Evolutionary conservation across 2,329 filamentous ascomycete genomes (phyloP).

Genomic region (Fusarium sp.): DNA sequence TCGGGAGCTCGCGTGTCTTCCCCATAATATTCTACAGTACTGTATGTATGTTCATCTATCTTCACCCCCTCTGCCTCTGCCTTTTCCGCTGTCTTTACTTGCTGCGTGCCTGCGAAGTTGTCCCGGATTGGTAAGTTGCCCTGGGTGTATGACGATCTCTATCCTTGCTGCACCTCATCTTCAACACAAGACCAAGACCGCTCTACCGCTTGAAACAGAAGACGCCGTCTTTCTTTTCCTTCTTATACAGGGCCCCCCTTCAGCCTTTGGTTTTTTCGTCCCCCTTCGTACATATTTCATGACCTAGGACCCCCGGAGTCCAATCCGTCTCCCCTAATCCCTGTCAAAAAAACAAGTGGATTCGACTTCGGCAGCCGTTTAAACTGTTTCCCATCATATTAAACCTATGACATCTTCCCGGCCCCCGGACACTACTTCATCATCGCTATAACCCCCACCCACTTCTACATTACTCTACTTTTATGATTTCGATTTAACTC

Average conservation of each 20-base stretch:
- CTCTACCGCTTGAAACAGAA: conserved; percentile 15
- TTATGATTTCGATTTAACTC: not conserved
- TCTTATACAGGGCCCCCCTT: conserved; percentile 20
- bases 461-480: conserved; percentile 1
- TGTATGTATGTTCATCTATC: not conserved
- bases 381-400: conserved; percentile 21
- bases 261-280: conserved; percentile 10
- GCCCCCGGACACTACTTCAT: conserved; percentile 24
- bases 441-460: conserved; percentile 21
- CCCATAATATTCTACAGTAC: no score
- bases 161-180: conserved; percentile 35
- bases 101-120: conserved; percentile 27
- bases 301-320: conserved; percentile 1
- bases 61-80: conserved; percentile 3
- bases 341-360: conserved; percentile 34
- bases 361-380: conserved; percentile 33
- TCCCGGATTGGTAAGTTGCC: conserved; percentile 48
- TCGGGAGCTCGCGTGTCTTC: conserved; percentile 33
- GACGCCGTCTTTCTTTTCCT: conserved; percentile 18
- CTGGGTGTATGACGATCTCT: conserved; percentile 50
- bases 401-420: conserved; percentile 39
- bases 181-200: conserved; percentile 13
- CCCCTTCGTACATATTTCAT: conserved; percentile 9
- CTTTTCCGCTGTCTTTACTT: not conserved
- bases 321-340: conserved; percentile 30